phyloP scores from a whole-genome alignment of 1,284 basidiomycete genomes.

The Austroboletus niveus region DNA sequence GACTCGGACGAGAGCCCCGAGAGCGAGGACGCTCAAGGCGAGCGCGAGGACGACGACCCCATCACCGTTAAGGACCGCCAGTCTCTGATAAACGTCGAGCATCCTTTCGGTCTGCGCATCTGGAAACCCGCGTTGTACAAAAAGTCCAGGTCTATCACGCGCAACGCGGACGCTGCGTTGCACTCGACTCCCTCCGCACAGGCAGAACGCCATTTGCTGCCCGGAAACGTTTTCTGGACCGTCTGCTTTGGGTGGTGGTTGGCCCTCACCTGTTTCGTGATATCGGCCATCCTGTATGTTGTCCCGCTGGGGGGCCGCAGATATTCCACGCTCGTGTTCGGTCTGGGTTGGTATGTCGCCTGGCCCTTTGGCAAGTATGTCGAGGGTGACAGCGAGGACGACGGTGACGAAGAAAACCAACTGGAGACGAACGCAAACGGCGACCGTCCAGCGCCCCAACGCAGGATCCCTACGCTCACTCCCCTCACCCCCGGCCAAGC shows the following conservation, averaged over 20 bases:
- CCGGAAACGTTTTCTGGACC: conserved; percentile 93
- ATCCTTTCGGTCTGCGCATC: conserved; percentile 98
- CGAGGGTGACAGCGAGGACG: conserved; percentile 71
- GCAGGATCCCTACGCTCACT: conserved; percentile 36
- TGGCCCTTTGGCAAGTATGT: conserved; percentile 99
- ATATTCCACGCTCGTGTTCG: conserved; percentile 88
- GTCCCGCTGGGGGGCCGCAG: conserved; percentile 79
- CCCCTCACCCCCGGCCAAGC: conserved; percentile 30
- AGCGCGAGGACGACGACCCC: conserved; percentile 70
- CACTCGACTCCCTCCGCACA: conserved; percentile 91
- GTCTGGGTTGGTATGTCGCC: conserved; percentile 92
- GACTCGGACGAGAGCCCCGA: conserved; percentile 37
- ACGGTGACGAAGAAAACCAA: conserved; percentile 43
- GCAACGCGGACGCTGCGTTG: conserved; percentile 92
- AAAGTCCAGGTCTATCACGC: conserved; percentile 94
- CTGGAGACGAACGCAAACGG: conserved; percentile 28
- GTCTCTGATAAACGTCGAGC: conserved; percentile 98
- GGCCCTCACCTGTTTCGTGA: conserved; percentile 63
- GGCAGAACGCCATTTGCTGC: conserved; percentile 86
- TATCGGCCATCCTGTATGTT: conserved; percentile 70
- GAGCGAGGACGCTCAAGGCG: conserved; percentile 35
- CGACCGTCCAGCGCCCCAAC: conserved; percentile 28
- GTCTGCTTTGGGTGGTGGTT: conserved; percentile 92
- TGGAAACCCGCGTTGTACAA: conserved; percentile 99
- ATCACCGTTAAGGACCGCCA: conserved; percentile 97